These are phyloP conservation scores for Volvox reticuliferus DNA, from an alignment of 139 green algal species.

Conservation along the genomic window DNA sequence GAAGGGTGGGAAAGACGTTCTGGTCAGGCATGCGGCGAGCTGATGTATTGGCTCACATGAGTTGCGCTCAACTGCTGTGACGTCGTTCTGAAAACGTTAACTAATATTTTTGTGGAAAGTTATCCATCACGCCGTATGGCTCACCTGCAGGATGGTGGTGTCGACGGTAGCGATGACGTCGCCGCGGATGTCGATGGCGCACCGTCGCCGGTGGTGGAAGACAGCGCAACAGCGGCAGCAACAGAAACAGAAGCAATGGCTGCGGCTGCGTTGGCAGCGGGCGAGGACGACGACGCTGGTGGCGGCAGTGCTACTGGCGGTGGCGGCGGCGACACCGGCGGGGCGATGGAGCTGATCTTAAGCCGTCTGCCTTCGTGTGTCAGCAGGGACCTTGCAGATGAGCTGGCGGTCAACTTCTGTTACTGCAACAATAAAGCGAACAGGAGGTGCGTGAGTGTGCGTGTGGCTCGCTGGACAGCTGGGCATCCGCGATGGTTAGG, in stretches of 20 bases:
- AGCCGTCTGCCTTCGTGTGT: slow-evolving; percentile 77
- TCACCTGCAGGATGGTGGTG: too few relatives aligned
- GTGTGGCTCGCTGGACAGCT: too few relatives aligned
- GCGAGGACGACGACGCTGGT: slow-evolving; percentile 23
- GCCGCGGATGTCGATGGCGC: neutral
- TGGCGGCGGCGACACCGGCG: slow-evolving; percentile 24
- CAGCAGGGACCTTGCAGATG: slow-evolving; percentile 83
- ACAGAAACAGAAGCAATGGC: neutral
- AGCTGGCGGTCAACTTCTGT: slow-evolving; percentile 91
- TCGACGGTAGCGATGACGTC: neutral
- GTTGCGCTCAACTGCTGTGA: too few relatives aligned
- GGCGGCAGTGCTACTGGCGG: slow-evolving; percentile 7
- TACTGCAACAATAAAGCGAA: slow-evolving; percentile 88
- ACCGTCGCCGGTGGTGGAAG: slow-evolving; percentile 41
- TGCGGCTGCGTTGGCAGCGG: neutral
- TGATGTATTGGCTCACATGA: too few relatives aligned
- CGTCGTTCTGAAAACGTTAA: too few relatives aligned
- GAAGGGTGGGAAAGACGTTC: too few relatives aligned
- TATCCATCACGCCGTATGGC: too few relatives aligned
- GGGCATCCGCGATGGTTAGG: too few relatives aligned
- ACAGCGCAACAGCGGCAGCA: neutral
- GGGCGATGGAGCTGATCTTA: slow-evolving; percentile 80
- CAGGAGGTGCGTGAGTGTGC: slow-evolving; percentile 63
- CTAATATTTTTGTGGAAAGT: too few relatives aligned
- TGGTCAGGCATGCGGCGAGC: too few relatives aligned